Base-by-base conservation (phyloP, 192 early-diverging fungal species). In the Backusella sp. region DNA sequence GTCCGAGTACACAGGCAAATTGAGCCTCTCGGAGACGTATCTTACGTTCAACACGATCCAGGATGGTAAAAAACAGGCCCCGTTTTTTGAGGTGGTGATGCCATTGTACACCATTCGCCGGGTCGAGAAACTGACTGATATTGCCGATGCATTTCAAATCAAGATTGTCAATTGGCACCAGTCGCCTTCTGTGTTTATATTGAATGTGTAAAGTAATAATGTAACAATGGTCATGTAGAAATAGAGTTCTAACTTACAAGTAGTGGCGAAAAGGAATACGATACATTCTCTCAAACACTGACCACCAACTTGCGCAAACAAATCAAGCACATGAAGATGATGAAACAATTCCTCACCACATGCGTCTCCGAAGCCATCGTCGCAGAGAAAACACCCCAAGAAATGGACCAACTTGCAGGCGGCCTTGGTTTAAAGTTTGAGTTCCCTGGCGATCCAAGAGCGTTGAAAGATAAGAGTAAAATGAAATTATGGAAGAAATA, bases 341-440 rank as follows among this genome's bases (percentile, higher is more conserved):
- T 97, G 69, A 96, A 96, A 76, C 82, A 89, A 3, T 95, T 92
- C 77, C 83, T 96, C 21, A 85, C 79, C 28, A 94, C 92, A 3
- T 98, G 96, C 67, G 80, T 90, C n/a, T 94, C 93, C 5, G 97
- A 98, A 80, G 88, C 89, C 14, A 73, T 96, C 7, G 56, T 96
- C 14, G 75, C 77, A 1, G 89, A 88, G 15, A 88, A 85, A 17
- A 53, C 68, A 41, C 8, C 52, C 0, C 80, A 84, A 30, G 86
- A 84, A 46, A 79, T 89, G 59, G 90, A 92, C 12, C 74, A 82
- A n/a, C 69, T 82, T 3, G 76, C 76, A 23, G 89, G 88, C 28
- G 94, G 94, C 5, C 77, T 96, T 39, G 94, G 94, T 15, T 78
- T 90, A 30, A 86, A 84, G 46, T 96, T 90, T 85, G 93, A 90